Base-by-base conservation (phyloP, 768 basidiomycete genomes). In the Pleurotus tuber-regium region DNA sequence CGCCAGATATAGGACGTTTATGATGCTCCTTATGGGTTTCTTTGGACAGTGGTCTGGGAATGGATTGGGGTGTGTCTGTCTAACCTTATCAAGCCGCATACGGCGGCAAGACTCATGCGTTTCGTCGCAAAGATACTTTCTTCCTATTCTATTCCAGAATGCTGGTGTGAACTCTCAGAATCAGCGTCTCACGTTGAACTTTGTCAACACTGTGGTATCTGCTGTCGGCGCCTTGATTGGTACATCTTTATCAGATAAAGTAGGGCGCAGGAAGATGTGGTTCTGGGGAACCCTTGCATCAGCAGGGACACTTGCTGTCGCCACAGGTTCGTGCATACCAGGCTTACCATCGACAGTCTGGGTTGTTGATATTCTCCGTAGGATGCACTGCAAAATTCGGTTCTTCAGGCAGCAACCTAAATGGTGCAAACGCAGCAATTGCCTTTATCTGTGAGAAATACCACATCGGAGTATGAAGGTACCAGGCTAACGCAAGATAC, bases 31-130 rank as follows among this genome's bases (percentile, higher is more conserved):
- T 44, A 79, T 83, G 71, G 76, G 75, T 12, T 71, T 82, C 57
- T 80, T 79, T 51, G 79, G 77, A 12, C 79, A 81, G 70, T 79
- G 77, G 72, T 75, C 77, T 40, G 78, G 80, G 39, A 79, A 78
- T 57, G 78, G 77, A 46, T 68, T 82, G 23, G 77, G 78, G 61
- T 79, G 64, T 10, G 61, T 78, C 64, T 9, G 56, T 53, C 18
- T 25, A 4, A 38, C 14, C 10, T 19, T n/a, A n/a, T n/a, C n/a
- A n/a, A n/a, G n/a, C n/a, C n/a, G n/a, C n/a, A n/a, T n/a, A n/a
- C n/a, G n/a, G n/a, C n/a, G n/a, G n/a, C 39, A 21, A 5, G 2
- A 30, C n/a, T 18, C 9, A 44, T 24, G 33, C 43, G 44, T 18
- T 36, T 3, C 35, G 14, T 24, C 6, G 8, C 8, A 24, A 23